These are phyloP conservation scores for Wickerhamomyces kurtzmanii DNA, from an alignment of 805 yeast genomes.

Conservation along the genomic window DNA sequence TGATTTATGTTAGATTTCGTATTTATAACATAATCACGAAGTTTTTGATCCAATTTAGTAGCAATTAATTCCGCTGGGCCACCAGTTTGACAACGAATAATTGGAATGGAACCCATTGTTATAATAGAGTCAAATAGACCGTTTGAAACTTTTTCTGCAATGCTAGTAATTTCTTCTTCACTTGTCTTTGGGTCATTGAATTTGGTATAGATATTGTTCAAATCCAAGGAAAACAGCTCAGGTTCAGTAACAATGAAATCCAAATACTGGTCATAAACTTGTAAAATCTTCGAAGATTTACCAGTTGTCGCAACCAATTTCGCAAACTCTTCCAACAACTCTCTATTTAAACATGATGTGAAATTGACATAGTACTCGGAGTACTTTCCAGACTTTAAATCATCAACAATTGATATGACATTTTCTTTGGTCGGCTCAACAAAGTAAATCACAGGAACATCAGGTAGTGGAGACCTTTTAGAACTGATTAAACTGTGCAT, in stretches of 20 bases:
- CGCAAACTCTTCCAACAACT: conserved; percentile 81
- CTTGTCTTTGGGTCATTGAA: conserved; percentile 64
- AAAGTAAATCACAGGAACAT: conserved; percentile 91
- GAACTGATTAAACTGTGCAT: conserved; percentile 71
- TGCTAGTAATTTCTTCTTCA: conserved; percentile 61
- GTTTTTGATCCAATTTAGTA: conserved; percentile 69
- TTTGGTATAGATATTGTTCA: conserved; percentile 51
- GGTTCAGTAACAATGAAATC: conserved; percentile 93
- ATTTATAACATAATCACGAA: conserved; percentile 81
- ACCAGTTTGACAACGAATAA: conserved; percentile 82
- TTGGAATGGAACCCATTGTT: conserved; percentile 74
- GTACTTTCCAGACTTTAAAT: conserved; percentile 66
- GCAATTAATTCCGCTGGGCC: conserved; percentile 96
- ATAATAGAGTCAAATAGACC: conserved; percentile 77
- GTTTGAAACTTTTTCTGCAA: conserved; percentile 63
- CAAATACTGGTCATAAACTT: conserved; percentile 89
- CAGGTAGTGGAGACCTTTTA: conserved; percentile 77
- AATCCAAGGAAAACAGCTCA: conserved; percentile 72
- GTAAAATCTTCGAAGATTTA: conserved; percentile 63
- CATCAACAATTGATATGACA: conserved; percentile 57
- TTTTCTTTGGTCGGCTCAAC: conserved; percentile 81
- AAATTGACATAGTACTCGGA: conserved; percentile 78
- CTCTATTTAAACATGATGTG: conserved; percentile 70
- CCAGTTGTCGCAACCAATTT: conserved; percentile 67
- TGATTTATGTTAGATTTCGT: conserved; percentile 22